Evolutionary conservation across 768 basidiomycete species (phyloP), one percentile per base, ranked within the genome.

Genomic region (Kwoniella dejecticola): DNA sequence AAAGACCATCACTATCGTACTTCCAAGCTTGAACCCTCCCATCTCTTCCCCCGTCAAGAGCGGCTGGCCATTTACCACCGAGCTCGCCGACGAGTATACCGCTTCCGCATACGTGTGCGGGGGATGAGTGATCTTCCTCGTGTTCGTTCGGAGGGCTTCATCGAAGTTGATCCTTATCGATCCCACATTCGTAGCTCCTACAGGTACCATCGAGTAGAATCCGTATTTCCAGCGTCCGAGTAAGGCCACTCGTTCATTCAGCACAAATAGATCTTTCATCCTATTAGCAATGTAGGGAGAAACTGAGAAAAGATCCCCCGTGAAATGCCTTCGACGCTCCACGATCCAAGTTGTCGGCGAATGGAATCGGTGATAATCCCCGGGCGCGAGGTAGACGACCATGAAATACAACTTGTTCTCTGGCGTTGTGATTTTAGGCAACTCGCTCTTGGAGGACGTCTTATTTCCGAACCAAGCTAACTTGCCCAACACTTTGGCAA

Each of bases 301-400:
- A 23, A 99, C 96, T 10, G 89, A 91, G 81, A 96, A 98, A 4
- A 99, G 82, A 75, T 98, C 95, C 84, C 93, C 95, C 29, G 92
- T 87, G 71, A 99, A 98, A 78, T 99, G 96, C 40, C 96, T 81
- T 63, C 96, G 81, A 74, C 89, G 89, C 82, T 99, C 94, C 17
- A 97, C 95, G 4, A 99, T 93, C 96, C 96, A 98, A 6, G 90
- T 87, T 0, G 92, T 87, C 1, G 96, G 95, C 52, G 87, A 89
- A 79, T 99, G 96, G 84, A 96, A 99, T 15, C 95, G 86, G 74
- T 99, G 95, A 79, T 98, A 98, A 76, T 99, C 96, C 1, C 96
- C 95, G 0, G 96, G 96, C 0, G 95, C 96, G 57, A 99, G 89
- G 81, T 98, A 99, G 62, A 99, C 89, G 69, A 99, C 96, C 23